Percentiles rank a stretch among this genome's conserved stretches.
Conservation (phyloP, 2,329 filamentous ascomycete species). For the Colletotrichum tamarilloi region DNA sequence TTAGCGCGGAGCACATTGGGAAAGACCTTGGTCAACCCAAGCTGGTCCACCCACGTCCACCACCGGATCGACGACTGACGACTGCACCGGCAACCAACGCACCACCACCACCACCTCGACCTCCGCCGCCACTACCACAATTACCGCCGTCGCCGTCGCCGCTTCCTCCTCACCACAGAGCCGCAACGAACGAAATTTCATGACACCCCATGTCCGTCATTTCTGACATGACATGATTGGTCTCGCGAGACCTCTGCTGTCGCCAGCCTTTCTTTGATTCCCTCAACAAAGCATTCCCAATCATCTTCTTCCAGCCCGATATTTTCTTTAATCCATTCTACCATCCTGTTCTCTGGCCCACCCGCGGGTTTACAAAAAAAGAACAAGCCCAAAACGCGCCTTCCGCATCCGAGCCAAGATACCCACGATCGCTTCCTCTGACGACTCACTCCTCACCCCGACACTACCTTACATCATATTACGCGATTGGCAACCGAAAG, state of each 20-base stretch:
- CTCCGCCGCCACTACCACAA: neutral
- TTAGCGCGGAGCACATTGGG: slow-evolving; percentile 14
- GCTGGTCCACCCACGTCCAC: slow-evolving; percentile 1
- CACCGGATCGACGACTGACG: slow-evolving; percentile 19
- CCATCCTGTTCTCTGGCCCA: slow-evolving; percentile 2
- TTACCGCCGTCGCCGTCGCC: neutral
- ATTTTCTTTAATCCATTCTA: neutral
- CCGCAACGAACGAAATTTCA: slow-evolving; percentile 15
- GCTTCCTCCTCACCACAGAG: slow-evolving; percentile 24
- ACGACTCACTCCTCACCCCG: neutral
- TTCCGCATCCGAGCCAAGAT: neutral
- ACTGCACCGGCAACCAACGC: slow-evolving; percentile 15
- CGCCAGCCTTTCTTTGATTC: neutral
- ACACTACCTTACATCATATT: neutral
- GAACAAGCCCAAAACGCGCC: slow-evolving; percentile 1
- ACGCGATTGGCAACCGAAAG: neutral
- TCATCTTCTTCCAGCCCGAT: neutral
- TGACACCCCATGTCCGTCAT: slow-evolving; percentile 15
- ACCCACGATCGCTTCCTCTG: neutral
- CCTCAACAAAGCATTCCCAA: neutral
- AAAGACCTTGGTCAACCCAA: neutral
- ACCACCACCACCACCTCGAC: slow-evolving; percentile 19
- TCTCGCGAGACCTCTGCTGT: neutral
- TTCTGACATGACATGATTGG: slow-evolving; percentile 25
- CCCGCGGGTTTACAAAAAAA: neutral